Conservation (phyloP, 352 stramenopile genomes). For the Globisporangium spiculum region DNA sequence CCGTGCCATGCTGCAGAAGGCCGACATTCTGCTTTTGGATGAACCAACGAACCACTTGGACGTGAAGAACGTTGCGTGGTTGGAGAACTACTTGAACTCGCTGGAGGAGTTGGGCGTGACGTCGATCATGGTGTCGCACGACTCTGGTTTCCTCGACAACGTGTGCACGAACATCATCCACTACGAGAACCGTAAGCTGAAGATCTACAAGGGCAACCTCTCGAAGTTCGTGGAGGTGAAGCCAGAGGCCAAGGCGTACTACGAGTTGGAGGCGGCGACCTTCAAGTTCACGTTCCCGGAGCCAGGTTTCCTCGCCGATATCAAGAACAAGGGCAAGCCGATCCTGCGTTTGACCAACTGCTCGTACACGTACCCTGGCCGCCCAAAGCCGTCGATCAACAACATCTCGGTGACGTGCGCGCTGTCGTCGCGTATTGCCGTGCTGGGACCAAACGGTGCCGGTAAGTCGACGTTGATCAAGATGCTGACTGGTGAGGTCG, state of each 20-base stretch:
- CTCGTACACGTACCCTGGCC: constrained; percentile 81
- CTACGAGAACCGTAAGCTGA: constrained; percentile 93
- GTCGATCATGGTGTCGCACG: constrained; percentile 94
- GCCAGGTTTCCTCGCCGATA: constrained; percentile 85
- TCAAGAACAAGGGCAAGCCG: constrained; percentile 90
- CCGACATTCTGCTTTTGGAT: constrained; percentile 96
- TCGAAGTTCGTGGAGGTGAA: constrained; percentile 84
- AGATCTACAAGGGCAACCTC: constrained; percentile 88
- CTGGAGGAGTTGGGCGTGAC: constrained; percentile 83
- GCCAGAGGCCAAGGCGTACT: constrained; percentile 88
- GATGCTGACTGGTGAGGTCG: constrained; percentile 86
- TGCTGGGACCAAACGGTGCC: constrained; percentile 90
- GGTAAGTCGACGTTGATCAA: constrained; percentile 97
- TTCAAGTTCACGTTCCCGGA: constrained; percentile 89
- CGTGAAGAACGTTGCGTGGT: constrained; percentile 91
- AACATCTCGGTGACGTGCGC: constrained; percentile 79
- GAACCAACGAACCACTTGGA: constrained; percentile 95
- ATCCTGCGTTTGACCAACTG: constrained; percentile 89
- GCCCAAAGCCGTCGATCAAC: constrained; percentile 78
- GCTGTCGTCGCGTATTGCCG: constrained; percentile 76
- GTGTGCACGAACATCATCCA: constrained; percentile 98
- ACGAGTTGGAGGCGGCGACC: constrained; percentile 80
- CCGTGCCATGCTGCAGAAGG: constrained; percentile 93
- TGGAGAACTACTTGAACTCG: constrained; percentile 90
- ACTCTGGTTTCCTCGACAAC: constrained; percentile 97